Conservation (phyloP, 371 early-diverging fungal genomes). For the Lichtheimia ornata region DNA sequence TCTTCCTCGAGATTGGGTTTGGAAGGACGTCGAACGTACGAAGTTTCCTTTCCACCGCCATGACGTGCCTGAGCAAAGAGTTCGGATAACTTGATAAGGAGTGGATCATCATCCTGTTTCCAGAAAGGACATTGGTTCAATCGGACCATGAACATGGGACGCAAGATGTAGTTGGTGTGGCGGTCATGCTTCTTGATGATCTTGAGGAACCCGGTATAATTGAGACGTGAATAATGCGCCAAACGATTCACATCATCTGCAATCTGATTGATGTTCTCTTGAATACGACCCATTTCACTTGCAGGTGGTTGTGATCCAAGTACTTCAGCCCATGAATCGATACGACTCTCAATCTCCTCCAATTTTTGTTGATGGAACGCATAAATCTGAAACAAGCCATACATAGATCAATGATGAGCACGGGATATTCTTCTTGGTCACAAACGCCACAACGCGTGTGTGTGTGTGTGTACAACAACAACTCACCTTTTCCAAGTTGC, state of each 20-base stretch:
- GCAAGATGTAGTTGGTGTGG: constrained; percentile 82
- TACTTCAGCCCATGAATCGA: constrained; percentile 62
- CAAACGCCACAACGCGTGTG: too few relatives aligned
- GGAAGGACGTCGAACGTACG: constrained; percentile 20
- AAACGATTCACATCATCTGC: constrained; percentile 90
- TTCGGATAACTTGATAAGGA: constrained; percentile 88
- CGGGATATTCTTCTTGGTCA: too few relatives aligned
- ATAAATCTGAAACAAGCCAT: constrained; percentile 61
- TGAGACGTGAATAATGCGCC: constrained; percentile 90
- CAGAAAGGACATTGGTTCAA: constrained; percentile 88
- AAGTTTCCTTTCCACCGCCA: constrained; percentile 66
- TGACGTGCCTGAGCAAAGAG: constrained; percentile 89
- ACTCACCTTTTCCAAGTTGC: constrained; percentile 88
- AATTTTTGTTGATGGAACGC: constrained; percentile 89
- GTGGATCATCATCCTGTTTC: constrained; percentile 87
- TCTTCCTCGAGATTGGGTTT: constrained; percentile 5
- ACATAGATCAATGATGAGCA: too few relatives aligned
- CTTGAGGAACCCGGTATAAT: constrained; percentile 96
- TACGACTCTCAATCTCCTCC: constrained; percentile 82
- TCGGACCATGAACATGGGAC: constrained; percentile 86
- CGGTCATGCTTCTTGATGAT: constrained; percentile 98
- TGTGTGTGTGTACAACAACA: not conserved
- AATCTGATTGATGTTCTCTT: constrained; percentile 80
- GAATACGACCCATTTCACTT: constrained; percentile 59
- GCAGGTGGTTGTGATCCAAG: constrained; percentile 25